Conservation (phyloP, 768 basidiomycete genomes). For the Hericium rajendrae region DNA sequence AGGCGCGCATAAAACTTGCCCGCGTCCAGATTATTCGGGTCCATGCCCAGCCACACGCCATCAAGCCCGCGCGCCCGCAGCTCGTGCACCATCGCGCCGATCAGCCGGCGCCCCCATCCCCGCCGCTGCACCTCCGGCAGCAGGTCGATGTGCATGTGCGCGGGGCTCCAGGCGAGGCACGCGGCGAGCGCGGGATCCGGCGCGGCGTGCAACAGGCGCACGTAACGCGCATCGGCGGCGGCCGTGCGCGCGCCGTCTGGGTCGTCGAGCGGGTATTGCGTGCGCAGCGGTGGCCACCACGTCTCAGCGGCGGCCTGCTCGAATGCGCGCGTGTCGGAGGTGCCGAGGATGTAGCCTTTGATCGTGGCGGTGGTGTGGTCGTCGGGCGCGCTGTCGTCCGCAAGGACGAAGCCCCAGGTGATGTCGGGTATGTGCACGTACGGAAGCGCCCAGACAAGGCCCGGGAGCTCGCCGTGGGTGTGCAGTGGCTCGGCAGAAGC, state of each 20-base stretch:
- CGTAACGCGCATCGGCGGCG: conserved; percentile 32
- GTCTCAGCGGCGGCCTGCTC: conserved; percentile 41
- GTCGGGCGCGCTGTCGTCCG: conserved; percentile 28
- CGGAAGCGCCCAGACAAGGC: conserved; percentile 66
- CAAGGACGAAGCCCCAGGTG: conserved; percentile 70
- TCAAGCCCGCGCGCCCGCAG: conserved; percentile 36
- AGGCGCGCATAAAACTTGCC: conserved; percentile 51
- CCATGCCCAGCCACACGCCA: conserved; percentile 61
- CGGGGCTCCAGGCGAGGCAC: conserved; percentile 56
- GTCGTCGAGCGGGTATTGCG: conserved; percentile 36
- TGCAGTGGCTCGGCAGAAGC: conserved; percentile 53
- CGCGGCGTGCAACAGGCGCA: conserved; percentile 26
- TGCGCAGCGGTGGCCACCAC: conserved; percentile 61
- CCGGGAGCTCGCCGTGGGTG: conserved; percentile 53
- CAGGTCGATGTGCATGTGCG: conserved; percentile 71
- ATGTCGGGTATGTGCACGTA: conserved; percentile 54
- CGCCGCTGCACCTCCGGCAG: conserved; percentile 54
- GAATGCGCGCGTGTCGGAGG: conserved; percentile 57
- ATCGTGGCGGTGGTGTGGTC: conserved; percentile 31
- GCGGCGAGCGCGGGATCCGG: conserved; percentile 34
- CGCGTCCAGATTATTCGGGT: conserved; percentile 52
- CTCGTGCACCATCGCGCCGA: conserved; percentile 43
- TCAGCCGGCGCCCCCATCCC: conserved; percentile 63
- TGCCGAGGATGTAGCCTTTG: conserved; percentile 66
- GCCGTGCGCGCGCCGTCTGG: conserved; percentile 13